Base-by-base conservation (phyloP, 768 basidiomycete genomes). In the Boletus reticulatus region DNA sequence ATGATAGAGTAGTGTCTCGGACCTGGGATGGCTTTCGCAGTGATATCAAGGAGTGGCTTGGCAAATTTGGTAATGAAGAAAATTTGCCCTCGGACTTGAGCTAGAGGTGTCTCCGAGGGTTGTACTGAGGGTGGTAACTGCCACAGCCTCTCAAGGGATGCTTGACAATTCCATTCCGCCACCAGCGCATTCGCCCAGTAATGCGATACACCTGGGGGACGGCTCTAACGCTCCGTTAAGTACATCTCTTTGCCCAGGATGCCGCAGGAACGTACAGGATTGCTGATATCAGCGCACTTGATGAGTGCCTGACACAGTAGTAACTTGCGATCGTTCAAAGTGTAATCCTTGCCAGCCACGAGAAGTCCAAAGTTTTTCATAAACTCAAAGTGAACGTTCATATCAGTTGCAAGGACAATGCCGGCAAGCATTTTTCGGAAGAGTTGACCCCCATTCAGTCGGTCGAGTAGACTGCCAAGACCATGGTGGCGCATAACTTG, bases 201-300 rank as follows among this genome's bases (percentile, higher is more conserved):
- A 64, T 90, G 84, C 4, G 93, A 92, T 14, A 97, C 91, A n/a
- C 84, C 76, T 59, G 92, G 90, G 1, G 97, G 96, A 19, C 96
- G 94, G 59, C 88, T 88, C 95, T 98, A 64, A 34, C 43, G 51
- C 42, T 42, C 5, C 6, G 31, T 44, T 61, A 43, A 62, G 49
- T 55, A 29, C 52, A 51, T 47, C 36, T 7, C 6, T 29, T 29
- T 60, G 55, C 22, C 27, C 12, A 53, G 29, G 38, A 39, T 12
- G 7, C 45, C 20, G 11, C 34, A 14, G 46, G 31, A 17, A 83
- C 94, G 61, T 69, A 97, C 94, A 16, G 97, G 96, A 70, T 99
- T 99, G 69, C 92, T 94, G 66, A 99, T 98, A 74, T 99, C 97
- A 17, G 96, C 94, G 66, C 95, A 97, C 73, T 99, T 98, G 70